Evolutionary conservation across 2,329 filamentous ascomycete genomes (phyloP), one percentile per base, ranked within the genome.

Genomic region (Cyanodermella asteris): DNA sequence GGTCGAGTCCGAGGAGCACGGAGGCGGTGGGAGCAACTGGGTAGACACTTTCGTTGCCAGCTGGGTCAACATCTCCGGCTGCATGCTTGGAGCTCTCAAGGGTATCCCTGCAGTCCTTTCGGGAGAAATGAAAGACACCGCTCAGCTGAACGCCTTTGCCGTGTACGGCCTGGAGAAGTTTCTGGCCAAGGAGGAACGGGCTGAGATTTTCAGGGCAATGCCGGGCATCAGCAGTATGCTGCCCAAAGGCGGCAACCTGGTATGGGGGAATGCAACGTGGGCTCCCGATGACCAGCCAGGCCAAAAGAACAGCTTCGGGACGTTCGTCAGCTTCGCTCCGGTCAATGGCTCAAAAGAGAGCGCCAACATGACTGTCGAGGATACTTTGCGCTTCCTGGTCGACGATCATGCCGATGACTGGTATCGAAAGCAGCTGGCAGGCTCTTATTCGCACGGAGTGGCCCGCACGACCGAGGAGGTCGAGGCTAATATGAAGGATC

Each of bases 31-130:
- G 2, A 60, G 72, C 18, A 63, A 68, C 26, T 97, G 87, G 87
- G 84, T 97, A 1, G 82, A 97, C 30, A 64, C 62, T 11, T 64
- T 93, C 42, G 59, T 97, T 25, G 87, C 90, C 36, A 75, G 78
- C 3, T 97, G 90, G 82, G 90, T 97, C 55, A 97, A 97, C 45
- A 81, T 97, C 39, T 87, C 76, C 36, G 87, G 87, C 5, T 97
- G 84, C 49, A 93, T 97, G 84, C 69, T 97, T 5, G 87, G 87
- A 9, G 81, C 87, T 2, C 59, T 81, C 29, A 97, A 97, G 51
- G 84, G 76, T 30, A 53, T 94, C 18, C 77, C 87, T 1, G 84
- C 87, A 1, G 65, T 94, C 0, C 57, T 97, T 2, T 93, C 82
- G 0, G 87, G 87, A 16, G 87, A 97, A 49, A 97, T 97, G 87